phyloP scores from a whole-genome alignment of 192 early-diverging fungal genomes.

The Obelidium mucronatum region DNA sequence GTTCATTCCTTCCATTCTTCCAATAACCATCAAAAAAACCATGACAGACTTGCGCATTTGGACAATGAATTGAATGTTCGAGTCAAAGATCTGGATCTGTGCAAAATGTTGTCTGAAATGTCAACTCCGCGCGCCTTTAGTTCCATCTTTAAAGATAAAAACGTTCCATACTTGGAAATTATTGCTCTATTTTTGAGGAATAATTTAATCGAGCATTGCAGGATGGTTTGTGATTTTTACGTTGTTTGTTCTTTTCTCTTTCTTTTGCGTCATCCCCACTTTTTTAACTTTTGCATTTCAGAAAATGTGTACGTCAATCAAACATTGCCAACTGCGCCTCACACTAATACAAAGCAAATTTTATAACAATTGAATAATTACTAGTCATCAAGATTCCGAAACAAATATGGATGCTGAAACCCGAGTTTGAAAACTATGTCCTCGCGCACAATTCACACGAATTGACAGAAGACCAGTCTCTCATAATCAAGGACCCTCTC shows the following conservation, averaged over 20 bases:
- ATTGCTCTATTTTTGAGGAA: slow-evolving; percentile 82
- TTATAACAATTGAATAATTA: neutral
- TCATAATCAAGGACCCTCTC: slow-evolving; percentile 15
- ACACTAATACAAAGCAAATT: neutral
- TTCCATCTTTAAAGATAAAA: slow-evolving; percentile 65
- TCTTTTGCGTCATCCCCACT: no score
- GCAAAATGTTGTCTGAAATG: slow-evolving; percentile 62
- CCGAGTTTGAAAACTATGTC: slow-evolving; percentile 6
- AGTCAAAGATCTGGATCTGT: slow-evolving; percentile 65
- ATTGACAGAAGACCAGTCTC: neutral
- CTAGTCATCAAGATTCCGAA: slow-evolving; percentile 17
- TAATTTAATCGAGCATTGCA: slow-evolving; percentile 78
- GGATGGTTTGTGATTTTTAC: slow-evolving; percentile 76
- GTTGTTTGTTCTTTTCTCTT: no score
- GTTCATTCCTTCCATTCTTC: slow-evolving; percentile 17
- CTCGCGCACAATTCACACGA: neutral
- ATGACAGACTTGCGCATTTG: slow-evolving; percentile 37
- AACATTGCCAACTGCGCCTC: no score
- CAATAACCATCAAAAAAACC: slow-evolving; percentile 8
- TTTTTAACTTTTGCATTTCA: no score
- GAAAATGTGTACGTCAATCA: no score
- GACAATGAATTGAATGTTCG: slow-evolving; percentile 64
- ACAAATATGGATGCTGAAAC: neutral
- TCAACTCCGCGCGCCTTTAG: slow-evolving; percentile 64
- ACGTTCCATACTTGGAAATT: slow-evolving; percentile 79